Evolutionary conservation across 1,284 basidiomycete genomes (phyloP).

Genomic region (Volvariella volvacea): DNA sequence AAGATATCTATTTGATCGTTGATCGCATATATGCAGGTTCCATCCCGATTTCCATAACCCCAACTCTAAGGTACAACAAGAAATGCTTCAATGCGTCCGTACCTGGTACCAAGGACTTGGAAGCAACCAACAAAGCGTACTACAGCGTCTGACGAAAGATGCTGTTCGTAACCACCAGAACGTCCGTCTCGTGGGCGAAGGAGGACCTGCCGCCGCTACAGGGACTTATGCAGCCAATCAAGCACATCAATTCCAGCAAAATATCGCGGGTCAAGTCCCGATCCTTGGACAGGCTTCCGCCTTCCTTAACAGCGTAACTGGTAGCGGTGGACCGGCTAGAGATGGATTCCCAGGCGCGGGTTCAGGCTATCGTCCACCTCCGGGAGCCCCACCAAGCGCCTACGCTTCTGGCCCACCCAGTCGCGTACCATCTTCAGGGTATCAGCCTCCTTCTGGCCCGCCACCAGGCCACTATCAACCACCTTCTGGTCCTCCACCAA

Average conservation of each 20-base stretch:
- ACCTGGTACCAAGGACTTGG: slow-evolving; percentile 58
- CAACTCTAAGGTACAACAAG: slow-evolving; percentile 65
- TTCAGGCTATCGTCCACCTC: neutral
- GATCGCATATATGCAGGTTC: slow-evolving; percentile 43
- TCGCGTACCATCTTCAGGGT: neutral
- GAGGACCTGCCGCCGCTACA: slow-evolving; percentile 30
- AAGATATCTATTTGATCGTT: neutral
- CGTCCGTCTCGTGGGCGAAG: slow-evolving; percentile 52
- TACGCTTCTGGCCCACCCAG: neutral
- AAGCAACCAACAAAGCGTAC: slow-evolving; percentile 40
- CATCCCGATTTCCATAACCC: slow-evolving; percentile 80
- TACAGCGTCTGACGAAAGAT: slow-evolving; percentile 60
- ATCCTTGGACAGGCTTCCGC: slow-evolving; percentile 40
- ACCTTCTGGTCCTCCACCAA: slow-evolving; percentile 6
- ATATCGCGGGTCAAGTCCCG: slow-evolving; percentile 43
- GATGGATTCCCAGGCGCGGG: slow-evolving; percentile 4
- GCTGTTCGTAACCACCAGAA: slow-evolving; percentile 71
- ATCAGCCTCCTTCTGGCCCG: slow-evolving; percentile 8
- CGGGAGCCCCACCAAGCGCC: neutral
- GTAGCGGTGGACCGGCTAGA: slow-evolving; percentile 17
- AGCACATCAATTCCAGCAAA: slow-evolving; percentile 40
- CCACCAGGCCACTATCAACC: slow-evolving; percentile 14
- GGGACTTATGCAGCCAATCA: slow-evolving; percentile 39
- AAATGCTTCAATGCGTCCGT: slow-evolving; percentile 67
- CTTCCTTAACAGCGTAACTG: slow-evolving; percentile 17